phyloP scores from a whole-genome alignment of 169 alveolate species.

The Miamiensis avidus region DNA sequence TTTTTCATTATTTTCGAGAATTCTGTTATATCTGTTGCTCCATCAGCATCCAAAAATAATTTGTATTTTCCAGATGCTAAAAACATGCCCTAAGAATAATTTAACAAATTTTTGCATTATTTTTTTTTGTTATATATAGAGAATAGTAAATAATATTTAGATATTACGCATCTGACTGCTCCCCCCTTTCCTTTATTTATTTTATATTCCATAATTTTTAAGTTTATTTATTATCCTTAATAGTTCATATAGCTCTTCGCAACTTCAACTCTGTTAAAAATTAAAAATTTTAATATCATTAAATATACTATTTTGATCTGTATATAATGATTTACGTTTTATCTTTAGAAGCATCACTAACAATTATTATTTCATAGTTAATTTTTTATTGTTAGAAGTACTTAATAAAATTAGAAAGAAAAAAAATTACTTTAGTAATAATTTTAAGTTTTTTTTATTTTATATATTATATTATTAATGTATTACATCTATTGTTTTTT shows the following conservation, averaged over 20 bases:
- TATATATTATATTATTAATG: too few species aligned
- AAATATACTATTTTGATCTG: slow-evolving; percentile 8
- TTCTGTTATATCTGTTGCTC: slow-evolving; percentile 86
- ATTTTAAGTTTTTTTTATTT: background rate
- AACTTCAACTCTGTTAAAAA: slow-evolving; percentile 23
- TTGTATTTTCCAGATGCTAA: slow-evolving; percentile 69
- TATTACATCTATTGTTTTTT: slow-evolving; percentile 54
- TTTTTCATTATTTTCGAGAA: slow-evolving; percentile 51
- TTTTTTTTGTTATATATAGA: background rate
- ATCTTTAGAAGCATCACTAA: slow-evolving; percentile 87
- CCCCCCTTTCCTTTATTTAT: slow-evolving; percentile 87
- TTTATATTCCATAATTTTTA: slow-evolving; percentile 57
- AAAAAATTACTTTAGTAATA: background rate
- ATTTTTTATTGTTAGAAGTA: slow-evolving; percentile 15
- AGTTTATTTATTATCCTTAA: slow-evolving; percentile 29
- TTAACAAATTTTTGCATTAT: background rate
- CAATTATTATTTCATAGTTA: slow-evolving; percentile 81
- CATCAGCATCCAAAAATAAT: slow-evolving; percentile 90
- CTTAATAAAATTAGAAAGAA: slow-evolving; percentile 29
- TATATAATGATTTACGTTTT: slow-evolving; percentile 60
- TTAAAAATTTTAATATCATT: background rate
- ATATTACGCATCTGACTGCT: slow-evolving; percentile 78
- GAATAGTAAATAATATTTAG: background rate
- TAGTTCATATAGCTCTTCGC: slow-evolving; percentile 27
- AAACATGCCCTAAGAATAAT: slow-evolving; percentile 58